Evolutionary conservation across 2,329 filamentous ascomycete genomes (phyloP).

Genomic region (Eutypa lata): DNA sequence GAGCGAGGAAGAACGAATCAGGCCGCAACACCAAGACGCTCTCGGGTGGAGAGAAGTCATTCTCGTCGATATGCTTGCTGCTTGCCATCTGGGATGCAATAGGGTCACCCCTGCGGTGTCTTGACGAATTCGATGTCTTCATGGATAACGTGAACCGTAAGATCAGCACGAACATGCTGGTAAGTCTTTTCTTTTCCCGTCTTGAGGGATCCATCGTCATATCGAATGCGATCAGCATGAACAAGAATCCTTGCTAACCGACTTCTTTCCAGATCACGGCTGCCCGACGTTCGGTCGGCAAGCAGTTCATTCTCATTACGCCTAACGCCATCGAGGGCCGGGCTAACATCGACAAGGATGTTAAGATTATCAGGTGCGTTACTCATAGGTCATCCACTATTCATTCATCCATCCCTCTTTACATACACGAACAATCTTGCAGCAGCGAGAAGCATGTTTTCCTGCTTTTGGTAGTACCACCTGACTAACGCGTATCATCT

Average conservation of each 20-base stretch:
- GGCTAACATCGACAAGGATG: constrained; percentile 60
- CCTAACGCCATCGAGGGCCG: constrained; percentile 75
- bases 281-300: constrained; percentile 79
- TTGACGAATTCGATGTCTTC: constrained; percentile 98
- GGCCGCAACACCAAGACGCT: constrained; percentile 87
- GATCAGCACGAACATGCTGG: constrained; percentile 90
- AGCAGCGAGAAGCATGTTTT: constrained; percentile 2
- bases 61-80: constrained; percentile 91
- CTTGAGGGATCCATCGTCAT: no score
- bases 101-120: constrained; percentile 88
- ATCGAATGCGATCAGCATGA: constrained; percentile 1
- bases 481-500: constrained; percentile 19
- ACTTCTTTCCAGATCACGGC: constrained; percentile 62
- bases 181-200: constrained; percentile 43
- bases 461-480: neutral
- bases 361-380: constrained; percentile 71
- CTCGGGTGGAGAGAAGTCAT: constrained; percentile 95
- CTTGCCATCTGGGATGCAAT: constrained; percentile 97
- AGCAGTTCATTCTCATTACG: constrained; percentile 95
- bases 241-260: constrained; percentile 16
- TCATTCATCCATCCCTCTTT: constrained; percentile 1
- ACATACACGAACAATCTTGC: neutral
- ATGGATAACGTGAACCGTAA: constrained; percentile 97
- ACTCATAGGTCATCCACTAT: neutral
- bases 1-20: constrained; percentile 64